Conservation (phyloP, 2,329 filamentous ascomycete species). For the Aspergillus fumigatus region DNA sequence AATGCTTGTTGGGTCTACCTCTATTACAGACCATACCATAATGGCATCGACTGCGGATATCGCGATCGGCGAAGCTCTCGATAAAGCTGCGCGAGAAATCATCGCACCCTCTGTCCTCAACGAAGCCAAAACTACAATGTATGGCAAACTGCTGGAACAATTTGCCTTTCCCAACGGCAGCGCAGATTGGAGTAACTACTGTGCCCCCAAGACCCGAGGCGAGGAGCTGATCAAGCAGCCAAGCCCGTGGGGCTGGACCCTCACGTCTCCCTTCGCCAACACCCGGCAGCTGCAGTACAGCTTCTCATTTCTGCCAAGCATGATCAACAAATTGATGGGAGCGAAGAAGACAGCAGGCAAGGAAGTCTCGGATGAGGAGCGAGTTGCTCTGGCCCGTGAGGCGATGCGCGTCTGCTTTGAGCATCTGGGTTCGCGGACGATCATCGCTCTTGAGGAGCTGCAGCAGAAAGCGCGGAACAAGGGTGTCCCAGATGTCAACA, state of each 20-base stretch:
- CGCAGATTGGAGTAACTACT: slow-evolving; percentile 47
- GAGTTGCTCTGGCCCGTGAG: slow-evolving; percentile 64
- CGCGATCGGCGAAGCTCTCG: slow-evolving; percentile 83
- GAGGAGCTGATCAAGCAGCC: slow-evolving; percentile 53
- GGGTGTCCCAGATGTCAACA: slow-evolving; percentile 40
- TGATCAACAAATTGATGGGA: slow-evolving; percentile 56
- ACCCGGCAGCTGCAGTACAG: slow-evolving; percentile 61
- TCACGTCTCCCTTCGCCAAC: slow-evolving; percentile 64
- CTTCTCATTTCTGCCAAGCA: slow-evolving; percentile 68
- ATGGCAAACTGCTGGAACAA: slow-evolving; percentile 70
- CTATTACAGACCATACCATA: slow-evolving; percentile 65
- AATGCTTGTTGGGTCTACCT: slow-evolving; percentile 70
- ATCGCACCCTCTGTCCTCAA: slow-evolving; percentile 60
- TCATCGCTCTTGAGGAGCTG: slow-evolving; percentile 59
- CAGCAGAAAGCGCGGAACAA: slow-evolving; percentile 9
- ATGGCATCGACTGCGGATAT: slow-evolving; percentile 72
- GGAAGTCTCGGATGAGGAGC: slow-evolving; percentile 53
- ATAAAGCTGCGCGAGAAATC: slow-evolving; percentile 77
- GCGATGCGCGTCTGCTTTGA: slow-evolving; percentile 81
- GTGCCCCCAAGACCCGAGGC: slow-evolving; percentile 52
- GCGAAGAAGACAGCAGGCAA: slow-evolving; percentile 27
- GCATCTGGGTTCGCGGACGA: slow-evolving; percentile 71
- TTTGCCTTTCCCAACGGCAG: slow-evolving; percentile 64
- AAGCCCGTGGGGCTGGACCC: slow-evolving; percentile 59
- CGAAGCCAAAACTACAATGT: slow-evolving; percentile 62